Conservation (phyloP, 2,329 filamentous ascomycete species). For the Huntiella decipiens region DNA sequence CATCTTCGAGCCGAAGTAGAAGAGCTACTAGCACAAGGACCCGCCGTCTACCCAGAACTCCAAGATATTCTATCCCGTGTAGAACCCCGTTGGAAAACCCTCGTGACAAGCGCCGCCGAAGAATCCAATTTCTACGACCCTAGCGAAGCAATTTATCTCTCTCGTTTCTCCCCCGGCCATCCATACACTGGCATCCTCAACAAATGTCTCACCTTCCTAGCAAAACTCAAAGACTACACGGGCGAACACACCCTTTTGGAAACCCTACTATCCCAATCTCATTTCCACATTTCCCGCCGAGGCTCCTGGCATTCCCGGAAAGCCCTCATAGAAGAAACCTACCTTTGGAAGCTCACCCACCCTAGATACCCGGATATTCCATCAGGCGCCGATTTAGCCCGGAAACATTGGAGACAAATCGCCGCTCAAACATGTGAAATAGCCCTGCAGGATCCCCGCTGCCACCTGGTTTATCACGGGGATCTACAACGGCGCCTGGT, state of each 20-base stretch:
- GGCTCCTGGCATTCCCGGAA: slow-evolving; percentile 94
- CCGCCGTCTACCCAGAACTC: slow-evolving; percentile 47
- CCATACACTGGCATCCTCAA: slow-evolving; percentile 86
- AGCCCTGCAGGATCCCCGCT: slow-evolving; percentile 71
- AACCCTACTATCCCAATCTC: slow-evolving; percentile 58
- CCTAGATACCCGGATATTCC: slow-evolving; percentile 14
- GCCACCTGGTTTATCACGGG: slow-evolving; percentile 83
- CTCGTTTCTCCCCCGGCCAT: slow-evolving; percentile 78
- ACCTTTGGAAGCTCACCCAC: slow-evolving; percentile 46
- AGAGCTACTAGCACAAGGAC: slow-evolving; percentile 60
- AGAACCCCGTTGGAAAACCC: slow-evolving; percentile 58
- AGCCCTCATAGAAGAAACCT: slow-evolving; percentile 84
- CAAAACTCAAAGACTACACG: slow-evolving; percentile 61
- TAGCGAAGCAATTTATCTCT: slow-evolving; percentile 73
- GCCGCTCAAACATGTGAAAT: slow-evolving; percentile 67
- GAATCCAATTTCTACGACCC: slow-evolving; percentile 60
- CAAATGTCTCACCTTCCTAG: slow-evolving; percentile 63
- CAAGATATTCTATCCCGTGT: slow-evolving; percentile 54
- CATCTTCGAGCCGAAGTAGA: slow-evolving; percentile 69
- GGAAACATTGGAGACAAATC: slow-evolving; percentile 63
- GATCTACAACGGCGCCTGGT: slow-evolving; percentile 85
- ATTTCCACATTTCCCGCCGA: slow-evolving; percentile 71
- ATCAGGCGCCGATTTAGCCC: slow-evolving; percentile 31
- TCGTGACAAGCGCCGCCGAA: slow-evolving; percentile 63
- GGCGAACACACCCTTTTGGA: slow-evolving; percentile 56